Evolutionary conservation across 1,139 yeast species (phyloP).

Genomic region (Geotrichum klebahnii): DNA sequence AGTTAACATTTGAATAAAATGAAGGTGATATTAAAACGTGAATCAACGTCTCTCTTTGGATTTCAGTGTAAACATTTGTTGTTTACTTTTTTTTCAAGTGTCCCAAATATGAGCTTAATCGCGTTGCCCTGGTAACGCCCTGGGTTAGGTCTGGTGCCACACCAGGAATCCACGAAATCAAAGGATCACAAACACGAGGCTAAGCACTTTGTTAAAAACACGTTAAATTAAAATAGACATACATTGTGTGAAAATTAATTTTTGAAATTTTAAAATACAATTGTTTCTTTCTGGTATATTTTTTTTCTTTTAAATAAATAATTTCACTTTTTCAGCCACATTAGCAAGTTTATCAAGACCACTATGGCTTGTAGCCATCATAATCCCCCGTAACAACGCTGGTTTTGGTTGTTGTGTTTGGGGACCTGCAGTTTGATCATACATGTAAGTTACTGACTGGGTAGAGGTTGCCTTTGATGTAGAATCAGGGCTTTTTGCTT

Average conservation of each 20-base stretch:
- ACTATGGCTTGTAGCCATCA: slow-evolving; percentile 3
- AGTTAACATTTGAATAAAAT: too few species aligned
- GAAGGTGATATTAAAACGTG: too few species aligned
- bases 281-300: neutral
- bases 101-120: neutral
- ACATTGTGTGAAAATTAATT: too few species aligned
- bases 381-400: neutral
- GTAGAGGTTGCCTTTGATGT: neutral
- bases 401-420: neutral
- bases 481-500: slow-evolving; percentile 2
- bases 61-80: neutral
- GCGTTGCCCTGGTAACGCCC: slow-evolving; percentile 10
- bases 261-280: too few species aligned
- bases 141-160: slow-evolving; percentile 4
- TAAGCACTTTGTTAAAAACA: too few species aligned
- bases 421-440: neutral
- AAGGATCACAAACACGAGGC: neutral
- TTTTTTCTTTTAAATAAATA: slow-evolving; percentile 1
- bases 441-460: neutral
- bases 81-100: neutral
- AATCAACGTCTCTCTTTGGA: too few species aligned
- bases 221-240: slow-evolving; percentile 1
- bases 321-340: slow-evolving; percentile 13
- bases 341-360: slow-evolving; percentile 15
- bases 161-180: neutral